Conservation (phyloP, 768 basidiomycete genomes). For the Serendipita sp. region DNA sequence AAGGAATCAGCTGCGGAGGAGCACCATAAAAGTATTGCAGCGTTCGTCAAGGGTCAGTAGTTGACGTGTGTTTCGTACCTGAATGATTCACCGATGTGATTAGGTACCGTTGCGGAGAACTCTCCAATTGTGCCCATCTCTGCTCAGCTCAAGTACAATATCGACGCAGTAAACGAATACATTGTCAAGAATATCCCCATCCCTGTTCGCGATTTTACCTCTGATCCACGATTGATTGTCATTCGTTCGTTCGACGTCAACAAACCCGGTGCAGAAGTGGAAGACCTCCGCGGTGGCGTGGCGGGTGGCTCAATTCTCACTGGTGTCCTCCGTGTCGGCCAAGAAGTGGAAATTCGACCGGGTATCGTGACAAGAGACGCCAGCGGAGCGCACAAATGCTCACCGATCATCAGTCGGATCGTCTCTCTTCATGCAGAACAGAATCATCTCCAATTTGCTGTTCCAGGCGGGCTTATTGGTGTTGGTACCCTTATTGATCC, state of each 20-base stretch:
- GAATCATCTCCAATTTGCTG: conserved; percentile 86
- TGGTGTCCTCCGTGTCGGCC: conserved; percentile 77
- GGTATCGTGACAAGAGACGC: conserved; percentile 94
- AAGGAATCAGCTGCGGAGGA: conserved; percentile 88
- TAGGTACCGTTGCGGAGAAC: conserved; percentile 91
- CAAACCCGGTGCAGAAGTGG: conserved; percentile 93
- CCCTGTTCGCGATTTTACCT: conserved; percentile 81
- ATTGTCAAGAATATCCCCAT: conserved; percentile 95
- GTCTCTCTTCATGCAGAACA: conserved; percentile 89
- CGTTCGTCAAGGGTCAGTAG: conserved; percentile 78
- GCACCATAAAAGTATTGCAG: conserved; percentile 88
- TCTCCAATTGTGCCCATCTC: conserved; percentile 99
- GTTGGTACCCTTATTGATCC: conserved; percentile 96
- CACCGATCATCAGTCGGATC: conserved; percentile 84
- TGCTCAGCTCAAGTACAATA: conserved; percentile 97
- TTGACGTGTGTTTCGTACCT: not conserved
- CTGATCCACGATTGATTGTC: conserved; percentile 87
- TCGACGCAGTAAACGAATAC: conserved; percentile 97
- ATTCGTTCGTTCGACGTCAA: conserved; percentile 99
- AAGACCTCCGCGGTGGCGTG: conserved; percentile 95
- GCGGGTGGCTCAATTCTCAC: conserved; percentile 93
- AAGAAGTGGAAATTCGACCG: conserved; percentile 92
- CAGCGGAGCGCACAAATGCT: conserved; percentile 77
- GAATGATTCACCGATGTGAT: not conserved
- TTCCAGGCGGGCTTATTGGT: conserved; percentile 95